Evolutionary conservation across 768 basidiomycete species (phyloP), one percentile per base, ranked within the genome.

Genomic region (Naematelia aurantialba): DNA sequence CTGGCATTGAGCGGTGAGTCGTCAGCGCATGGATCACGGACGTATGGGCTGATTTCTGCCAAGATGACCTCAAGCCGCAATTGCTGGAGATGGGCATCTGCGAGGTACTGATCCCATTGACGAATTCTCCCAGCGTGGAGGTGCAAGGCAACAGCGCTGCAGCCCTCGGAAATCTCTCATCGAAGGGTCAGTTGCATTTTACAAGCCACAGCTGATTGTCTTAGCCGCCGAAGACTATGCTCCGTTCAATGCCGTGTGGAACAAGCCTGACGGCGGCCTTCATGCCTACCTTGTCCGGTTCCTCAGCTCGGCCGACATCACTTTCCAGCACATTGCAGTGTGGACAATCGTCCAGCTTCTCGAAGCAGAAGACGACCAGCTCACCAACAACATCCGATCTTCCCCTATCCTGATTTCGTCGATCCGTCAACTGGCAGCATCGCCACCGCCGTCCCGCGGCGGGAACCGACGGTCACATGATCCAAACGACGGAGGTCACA

Each of bases 71-170:
- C 69, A 99, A 99, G 80, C 89, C 91, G 1, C 91, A 94, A 76
- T 79, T 99, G 31, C 81, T 99, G 61, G 94, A 99, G 79, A 92
- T 97, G 90, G 96, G 96, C 22, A 91, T 99, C 53, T 92, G 91
- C 70, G 93, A 97, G 70, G 94, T 97, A 8, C 81, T 99, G 30
- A 97, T 99, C 69, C 96, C 96, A 12, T 79, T 99, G 27, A 98
- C 96, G 34, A 90, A 93, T 73, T 98, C 96, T 19, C 85, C 87
- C 1, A 94, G 91, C 74, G 89, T 94, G 42, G 96, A 99, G 77
- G 96, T 99, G 1, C 96, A 98, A 78, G 96, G 96, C 13, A 99
- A 99, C 74, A 91, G 90, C 69, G 96, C 96, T 22, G 96, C 96
- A 24, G 96, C 96, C 10, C 83, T 99, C 45, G 96, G 96, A 14